These are phyloP conservation scores for Draba incana DNA, from an alignment of 345 rosid species.

Conservation along the genomic window DNA sequence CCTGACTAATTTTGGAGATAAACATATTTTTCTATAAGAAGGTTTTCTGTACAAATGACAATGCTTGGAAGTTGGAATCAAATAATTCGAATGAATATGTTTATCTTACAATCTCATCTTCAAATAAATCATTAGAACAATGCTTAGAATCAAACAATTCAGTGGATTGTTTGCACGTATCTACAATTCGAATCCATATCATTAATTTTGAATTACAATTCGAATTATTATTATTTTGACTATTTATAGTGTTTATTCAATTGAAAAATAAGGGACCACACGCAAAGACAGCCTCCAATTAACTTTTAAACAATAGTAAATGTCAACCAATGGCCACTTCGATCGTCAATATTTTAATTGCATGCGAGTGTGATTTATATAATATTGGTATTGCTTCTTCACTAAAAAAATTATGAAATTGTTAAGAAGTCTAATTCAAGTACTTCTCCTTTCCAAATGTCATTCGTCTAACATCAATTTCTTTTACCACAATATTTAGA, in stretches of 20 bases:
- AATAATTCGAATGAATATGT: no score
- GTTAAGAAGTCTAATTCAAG: constrained; percentile 24
- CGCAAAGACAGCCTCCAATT: constrained; percentile 20
- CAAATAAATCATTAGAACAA: not conserved
- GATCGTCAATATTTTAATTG: constrained; percentile 34
- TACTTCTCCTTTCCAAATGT: constrained; percentile 8
- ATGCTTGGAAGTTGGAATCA: no score
- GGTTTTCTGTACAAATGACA: no score
- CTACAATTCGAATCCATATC: not conserved
- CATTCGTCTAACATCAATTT: not conserved
- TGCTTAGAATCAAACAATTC: not conserved
- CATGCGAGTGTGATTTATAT: constrained; percentile 22
- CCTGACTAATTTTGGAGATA: not conserved
- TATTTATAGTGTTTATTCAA: not conserved
- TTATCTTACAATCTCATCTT: not conserved
- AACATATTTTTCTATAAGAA: no score
- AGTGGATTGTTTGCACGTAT: constrained; percentile 7
- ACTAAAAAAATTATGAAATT: not conserved
- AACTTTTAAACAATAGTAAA: constrained; percentile 25
- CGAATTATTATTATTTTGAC: not conserved
- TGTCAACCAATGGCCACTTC: constrained; percentile 38
- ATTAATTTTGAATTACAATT: constrained; percentile 11
- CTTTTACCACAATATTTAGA: not conserved
- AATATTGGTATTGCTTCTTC: not conserved
- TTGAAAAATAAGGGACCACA: constrained; percentile 33